phyloP scores from a whole-genome alignment of 805 yeast genomes.

The Candida manassasensis region DNA sequence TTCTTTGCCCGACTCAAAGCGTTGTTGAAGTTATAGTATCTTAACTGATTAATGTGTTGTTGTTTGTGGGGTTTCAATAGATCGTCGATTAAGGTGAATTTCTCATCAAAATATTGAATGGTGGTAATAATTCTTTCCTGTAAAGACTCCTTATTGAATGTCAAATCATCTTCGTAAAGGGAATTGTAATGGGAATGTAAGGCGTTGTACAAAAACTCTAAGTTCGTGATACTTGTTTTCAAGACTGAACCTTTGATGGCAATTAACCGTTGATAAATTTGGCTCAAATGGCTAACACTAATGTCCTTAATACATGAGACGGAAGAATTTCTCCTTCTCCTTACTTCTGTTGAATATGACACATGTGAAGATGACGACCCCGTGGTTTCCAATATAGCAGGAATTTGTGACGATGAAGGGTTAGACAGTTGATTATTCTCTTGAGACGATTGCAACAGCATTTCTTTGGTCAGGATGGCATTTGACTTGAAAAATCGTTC shows the following conservation, averaged over 20 bases:
- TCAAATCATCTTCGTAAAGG: not conserved
- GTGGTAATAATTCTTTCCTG: conserved; percentile 37
- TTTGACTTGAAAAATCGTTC: conserved; percentile 35
- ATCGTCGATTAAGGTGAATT: conserved; percentile 33
- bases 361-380: no score
- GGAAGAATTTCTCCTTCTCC: conserved; percentile 21
- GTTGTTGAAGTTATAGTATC: conserved; percentile 36
- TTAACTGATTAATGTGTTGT: conserved; percentile 27
- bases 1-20: conserved; percentile 28
- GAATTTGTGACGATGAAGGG: no score
- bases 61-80: conserved; percentile 31
- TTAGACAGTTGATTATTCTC: no score
- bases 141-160: conserved; percentile 21
- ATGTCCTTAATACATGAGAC: conserved; percentile 25
- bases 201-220: conserved; percentile 35
- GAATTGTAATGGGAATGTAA: conserved; percentile 39
- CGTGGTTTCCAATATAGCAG: no score
- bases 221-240: conserved; percentile 31
- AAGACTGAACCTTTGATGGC: conserved; percentile 34
- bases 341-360: not conserved
- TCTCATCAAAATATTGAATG: conserved; percentile 40
- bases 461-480: conserved; percentile 8
- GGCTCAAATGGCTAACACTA: conserved; percentile 28
- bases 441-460: no score
- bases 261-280: conserved; percentile 31